These are phyloP conservation scores for Podaxis sp. DNA, from an alignment of 768 basidiomycete genomes.

Conservation along the genomic window DNA sequence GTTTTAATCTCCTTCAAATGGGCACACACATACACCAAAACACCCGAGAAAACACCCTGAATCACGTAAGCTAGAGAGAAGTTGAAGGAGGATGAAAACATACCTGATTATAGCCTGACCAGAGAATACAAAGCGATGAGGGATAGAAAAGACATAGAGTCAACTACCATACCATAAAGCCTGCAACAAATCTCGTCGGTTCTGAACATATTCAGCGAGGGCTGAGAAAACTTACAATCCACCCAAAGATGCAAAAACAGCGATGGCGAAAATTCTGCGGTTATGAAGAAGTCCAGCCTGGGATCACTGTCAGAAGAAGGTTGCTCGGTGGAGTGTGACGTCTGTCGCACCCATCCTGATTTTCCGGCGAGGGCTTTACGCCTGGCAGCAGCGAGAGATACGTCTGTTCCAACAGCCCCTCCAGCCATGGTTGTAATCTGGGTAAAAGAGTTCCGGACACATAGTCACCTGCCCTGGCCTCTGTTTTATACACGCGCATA, in stretches of 20 bases:
- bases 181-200: conserved; percentile 27
- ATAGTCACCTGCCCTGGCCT: neutral
- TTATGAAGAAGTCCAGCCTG: conserved; percentile 67
- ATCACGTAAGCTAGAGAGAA: neutral
- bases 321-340: neutral
- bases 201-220: neutral
- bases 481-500: conserved; percentile 2
- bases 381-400: conserved; percentile 35
- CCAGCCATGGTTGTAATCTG: conserved; percentile 37
- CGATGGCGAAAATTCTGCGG: conserved; percentile 57
- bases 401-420: conserved; percentile 28
- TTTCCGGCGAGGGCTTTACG: conserved; percentile 54
- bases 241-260: conserved; percentile 76
- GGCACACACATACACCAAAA: conserved; percentile 45
- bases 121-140: neutral
- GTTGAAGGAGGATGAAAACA: conserved; percentile 5
- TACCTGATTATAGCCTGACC: conserved; percentile 62
- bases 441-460: neutral
- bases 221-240: conserved; percentile 48
- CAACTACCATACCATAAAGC: conserved; percentile 46
- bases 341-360: conserved; percentile 56
- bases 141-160: neutral
- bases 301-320: neutral
- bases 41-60: conserved; percentile 74
- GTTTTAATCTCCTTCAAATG: neutral